These are phyloP conservation scores for Sporobolomyces pararoseus DNA, from an alignment of 768 basidiomycete species.

Conservation along the genomic window DNA sequence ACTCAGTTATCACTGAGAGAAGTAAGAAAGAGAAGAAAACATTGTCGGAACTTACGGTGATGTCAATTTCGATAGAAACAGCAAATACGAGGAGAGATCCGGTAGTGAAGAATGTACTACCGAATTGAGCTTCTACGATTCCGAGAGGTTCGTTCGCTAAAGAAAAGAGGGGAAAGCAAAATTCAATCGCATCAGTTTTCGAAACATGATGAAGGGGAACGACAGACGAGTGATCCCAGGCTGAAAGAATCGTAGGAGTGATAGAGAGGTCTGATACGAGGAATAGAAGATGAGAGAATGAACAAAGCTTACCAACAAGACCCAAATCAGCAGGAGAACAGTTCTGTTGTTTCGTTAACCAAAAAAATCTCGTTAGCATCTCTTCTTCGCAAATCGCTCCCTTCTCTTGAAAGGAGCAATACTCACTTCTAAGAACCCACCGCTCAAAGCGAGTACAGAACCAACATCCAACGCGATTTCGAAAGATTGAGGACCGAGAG, in stretches of 20 bases:
- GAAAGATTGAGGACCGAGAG: conserved; percentile 64
- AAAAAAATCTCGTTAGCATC: no score
- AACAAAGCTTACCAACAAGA: conserved; percentile 10
- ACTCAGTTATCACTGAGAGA: not conserved
- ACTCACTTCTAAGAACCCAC: conserved; percentile 38
- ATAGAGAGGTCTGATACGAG: no score
- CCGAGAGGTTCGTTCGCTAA: conserved; percentile 38
- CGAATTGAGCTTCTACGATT: not conserved
- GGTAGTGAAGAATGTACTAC: not conserved
- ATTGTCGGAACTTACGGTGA: not conserved
- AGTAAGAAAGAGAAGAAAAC: not conserved
- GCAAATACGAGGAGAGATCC: conserved; percentile 22
- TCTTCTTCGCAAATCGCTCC: no score
- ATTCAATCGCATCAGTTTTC: no score
- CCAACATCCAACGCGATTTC: conserved; percentile 62
- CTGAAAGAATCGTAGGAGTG: no score
- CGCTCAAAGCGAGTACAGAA: conserved; percentile 34
- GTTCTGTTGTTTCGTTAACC: not conserved
- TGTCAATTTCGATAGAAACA: conserved; percentile 4
- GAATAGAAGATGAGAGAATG: no score
- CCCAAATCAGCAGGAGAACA: not conserved
- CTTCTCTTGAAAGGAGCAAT: not conserved
- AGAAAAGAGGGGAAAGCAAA: no score
- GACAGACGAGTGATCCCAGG: no score
- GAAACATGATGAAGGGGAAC: no score